Evolutionary conservation across 345 rosid species (phyloP).

Genomic region (Sonneratia caseolaris): DNA sequence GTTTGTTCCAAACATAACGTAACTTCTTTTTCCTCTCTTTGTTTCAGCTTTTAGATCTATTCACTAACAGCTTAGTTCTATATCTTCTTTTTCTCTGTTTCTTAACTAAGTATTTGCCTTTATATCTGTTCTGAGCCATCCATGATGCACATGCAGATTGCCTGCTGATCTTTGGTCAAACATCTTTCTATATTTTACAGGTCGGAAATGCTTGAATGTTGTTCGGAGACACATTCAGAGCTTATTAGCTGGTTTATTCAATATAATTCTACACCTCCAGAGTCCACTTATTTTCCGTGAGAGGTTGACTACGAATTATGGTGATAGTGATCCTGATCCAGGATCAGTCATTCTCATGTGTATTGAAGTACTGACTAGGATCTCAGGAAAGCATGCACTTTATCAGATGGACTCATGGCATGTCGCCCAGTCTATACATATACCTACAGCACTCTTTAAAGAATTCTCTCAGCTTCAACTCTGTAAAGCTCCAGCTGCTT

Average conservation of each 20-base stretch:
- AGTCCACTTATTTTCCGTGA: slow-evolving; percentile 50
- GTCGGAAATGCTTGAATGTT: slow-evolving; percentile 46
- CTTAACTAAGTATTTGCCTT: not conserved
- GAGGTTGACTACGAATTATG: slow-evolving; percentile 14
- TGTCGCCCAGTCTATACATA: slow-evolving; percentile 51
- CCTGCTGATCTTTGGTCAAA: not conserved
- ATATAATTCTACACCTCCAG: slow-evolving; percentile 68
- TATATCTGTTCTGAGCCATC: not conserved
- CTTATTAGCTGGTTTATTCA: slow-evolving; percentile 57
- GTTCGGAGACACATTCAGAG: slow-evolving; percentile 59
- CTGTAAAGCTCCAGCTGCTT: slow-evolving; percentile 17
- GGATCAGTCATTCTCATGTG: slow-evolving; percentile 87
- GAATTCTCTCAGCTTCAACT: slow-evolving; percentile 30
- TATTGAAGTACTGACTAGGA: slow-evolving; percentile 71
- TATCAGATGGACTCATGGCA: slow-evolving; percentile 71
- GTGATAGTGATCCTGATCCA: slow-evolving; percentile 48
- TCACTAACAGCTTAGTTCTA: not conserved
- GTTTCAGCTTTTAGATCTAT: slow-evolving; percentile 8
- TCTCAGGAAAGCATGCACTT: slow-evolving; percentile 58
- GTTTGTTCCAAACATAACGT: no score
- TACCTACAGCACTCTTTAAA: slow-evolving; percentile 62
- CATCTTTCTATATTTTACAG: slow-evolving; percentile 35
- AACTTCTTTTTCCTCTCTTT: not conserved
- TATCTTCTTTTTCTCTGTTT: not conserved
- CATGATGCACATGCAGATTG: not conserved